Conservation (phyloP, 192 early-diverging fungal species). For the Coemansia sp. region DNA sequence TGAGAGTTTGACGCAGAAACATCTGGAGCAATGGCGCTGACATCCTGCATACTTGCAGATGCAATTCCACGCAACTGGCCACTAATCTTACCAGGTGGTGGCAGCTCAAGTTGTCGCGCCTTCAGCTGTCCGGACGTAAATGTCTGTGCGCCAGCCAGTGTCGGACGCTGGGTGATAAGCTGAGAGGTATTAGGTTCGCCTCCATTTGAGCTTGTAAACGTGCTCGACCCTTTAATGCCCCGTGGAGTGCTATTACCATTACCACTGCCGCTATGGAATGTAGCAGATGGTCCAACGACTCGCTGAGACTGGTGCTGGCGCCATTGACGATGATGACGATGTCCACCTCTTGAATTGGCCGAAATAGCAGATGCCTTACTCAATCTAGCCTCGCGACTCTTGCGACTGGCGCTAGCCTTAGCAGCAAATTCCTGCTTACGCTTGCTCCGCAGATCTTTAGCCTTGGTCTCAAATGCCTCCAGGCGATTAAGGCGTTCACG, state of each 20-base stretch:
- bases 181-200: conserved; percentile 1
- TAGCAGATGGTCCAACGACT: not conserved
- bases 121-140: conserved; percentile 11
- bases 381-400: not conserved
- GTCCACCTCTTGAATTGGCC: not conserved
- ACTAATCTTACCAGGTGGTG: not conserved
- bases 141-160: conserved; percentile 13
- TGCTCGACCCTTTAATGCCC: conserved; percentile 11
- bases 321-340: conserved; percentile 1
- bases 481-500: conserved; percentile 47
- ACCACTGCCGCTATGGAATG: not conserved
- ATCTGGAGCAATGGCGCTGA: conserved; percentile 3
- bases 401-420: not conserved
- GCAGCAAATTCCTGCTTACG: conserved; percentile 25
- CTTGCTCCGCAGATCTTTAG: conserved; percentile 27
- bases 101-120: not conserved
- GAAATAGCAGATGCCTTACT: not conserved
- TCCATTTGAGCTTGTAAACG: conserved; percentile 11
- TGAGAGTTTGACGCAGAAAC: too few relatives aligned
- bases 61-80: conserved; percentile 14
- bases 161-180: not conserved
- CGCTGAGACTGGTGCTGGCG: conserved; percentile 2
- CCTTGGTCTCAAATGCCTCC: conserved; percentile 50
- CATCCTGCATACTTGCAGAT: conserved; percentile 42
- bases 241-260: not conserved